A percentile compares a stretch with the other conserved stretches of the same genome.
Conservation (phyloP, 2,329 filamentous ascomycete genomes). For the Alternaria triticina region DNA sequence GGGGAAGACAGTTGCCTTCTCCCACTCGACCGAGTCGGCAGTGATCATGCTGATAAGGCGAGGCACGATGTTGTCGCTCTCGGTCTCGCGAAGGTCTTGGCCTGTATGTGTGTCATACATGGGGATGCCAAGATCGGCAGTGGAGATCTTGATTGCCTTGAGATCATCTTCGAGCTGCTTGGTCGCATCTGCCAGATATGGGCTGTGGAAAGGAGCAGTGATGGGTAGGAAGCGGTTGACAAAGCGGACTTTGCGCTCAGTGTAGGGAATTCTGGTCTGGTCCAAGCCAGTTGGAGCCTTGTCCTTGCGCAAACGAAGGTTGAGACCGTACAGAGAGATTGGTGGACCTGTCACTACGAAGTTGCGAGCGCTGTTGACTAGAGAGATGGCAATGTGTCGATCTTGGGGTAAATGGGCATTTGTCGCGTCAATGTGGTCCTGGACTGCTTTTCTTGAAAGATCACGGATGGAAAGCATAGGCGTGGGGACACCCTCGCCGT, state of each 20-base stretch:
- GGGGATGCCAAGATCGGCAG: conserved; percentile 76
- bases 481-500: conserved; percentile 93
- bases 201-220: conserved; percentile 97
- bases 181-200: conserved; percentile 84
- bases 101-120: conserved; percentile 84
- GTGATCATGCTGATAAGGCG: conserved; percentile 91
- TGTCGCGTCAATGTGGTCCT: conserved; percentile 95
- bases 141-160: conserved; percentile 78
- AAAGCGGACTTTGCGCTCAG: conserved; percentile 94
- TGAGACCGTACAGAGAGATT: conserved; percentile 94
- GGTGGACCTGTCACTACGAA: conserved; percentile 96
- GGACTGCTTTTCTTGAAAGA: conserved; percentile 83
- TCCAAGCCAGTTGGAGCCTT: conserved; percentile 98
- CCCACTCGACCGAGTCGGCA: conserved; percentile 93
- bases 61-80: conserved; percentile 78
- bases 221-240: conserved; percentile 97
- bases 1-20: conserved; percentile 89
- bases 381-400: conserved; percentile 91
- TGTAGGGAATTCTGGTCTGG: conserved; percentile 92
- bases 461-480: conserved; percentile 99
- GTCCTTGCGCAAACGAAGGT: conserved; percentile 91
- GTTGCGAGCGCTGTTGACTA: conserved; percentile 96
- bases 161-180: conserved; percentile 86
- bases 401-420: conserved; percentile 95
- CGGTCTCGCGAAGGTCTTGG: conserved; percentile 76